Percentiles rank a stretch among this genome's conserved stretches.
These are phyloP conservation scores for Uronychia binucleata DNA, from an alignment of 73 alveolate genomes.

Conservation along the genomic window DNA sequence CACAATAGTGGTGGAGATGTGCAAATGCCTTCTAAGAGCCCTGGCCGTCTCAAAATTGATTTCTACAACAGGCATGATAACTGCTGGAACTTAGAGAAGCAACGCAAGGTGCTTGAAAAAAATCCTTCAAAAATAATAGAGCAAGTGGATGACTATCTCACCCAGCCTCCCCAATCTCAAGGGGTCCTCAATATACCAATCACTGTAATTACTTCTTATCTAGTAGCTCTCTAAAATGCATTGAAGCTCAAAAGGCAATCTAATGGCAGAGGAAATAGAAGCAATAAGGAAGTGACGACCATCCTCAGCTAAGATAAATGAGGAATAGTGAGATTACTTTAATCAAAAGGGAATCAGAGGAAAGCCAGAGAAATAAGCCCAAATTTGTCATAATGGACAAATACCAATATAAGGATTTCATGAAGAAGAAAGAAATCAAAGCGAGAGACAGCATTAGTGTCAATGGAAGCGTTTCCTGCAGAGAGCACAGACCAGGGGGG, in stretches of 20 bases:
- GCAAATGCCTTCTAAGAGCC: neutral
- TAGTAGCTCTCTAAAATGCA: neutral
- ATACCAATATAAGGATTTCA: neutral
- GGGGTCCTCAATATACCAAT: neutral
- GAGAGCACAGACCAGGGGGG: constrained; percentile 2
- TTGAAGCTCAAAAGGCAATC: neutral
- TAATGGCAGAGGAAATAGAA: neutral
- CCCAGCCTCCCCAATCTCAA: neutral
- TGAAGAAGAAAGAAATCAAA: neutral
- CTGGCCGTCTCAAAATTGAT: neutral
- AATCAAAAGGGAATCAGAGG: no score
- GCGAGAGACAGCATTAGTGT: constrained; percentile 1
- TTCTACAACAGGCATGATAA: neutral
- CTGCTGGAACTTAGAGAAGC: neutral
- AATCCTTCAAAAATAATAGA: neutral
- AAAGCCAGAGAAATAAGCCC: neutral
- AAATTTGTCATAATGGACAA: neutral
- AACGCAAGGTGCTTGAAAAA: neutral
- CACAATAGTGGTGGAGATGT: neutral
- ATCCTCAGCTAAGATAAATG: neutral
- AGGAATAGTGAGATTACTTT: neutral
- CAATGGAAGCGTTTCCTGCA: neutral
- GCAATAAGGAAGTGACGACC: neutral
- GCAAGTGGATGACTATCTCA: neutral
- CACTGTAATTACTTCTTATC: neutral